Conservation (phyloP, 495 filamentous ascomycete genomes). For the Hypoxylon fuscum region DNA sequence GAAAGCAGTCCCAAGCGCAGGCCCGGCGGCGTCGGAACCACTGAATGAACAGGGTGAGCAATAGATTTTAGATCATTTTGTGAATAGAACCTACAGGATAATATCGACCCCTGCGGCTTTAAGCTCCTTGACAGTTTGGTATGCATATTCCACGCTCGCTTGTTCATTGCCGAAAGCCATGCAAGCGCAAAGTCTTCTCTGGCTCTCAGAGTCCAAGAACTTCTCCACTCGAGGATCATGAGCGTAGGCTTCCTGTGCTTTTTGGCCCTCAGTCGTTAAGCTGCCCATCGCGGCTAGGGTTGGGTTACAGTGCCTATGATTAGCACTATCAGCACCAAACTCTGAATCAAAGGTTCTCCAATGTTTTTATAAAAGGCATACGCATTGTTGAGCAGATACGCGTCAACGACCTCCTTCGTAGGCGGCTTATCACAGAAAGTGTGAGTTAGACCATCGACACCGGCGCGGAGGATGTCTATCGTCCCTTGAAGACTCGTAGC, state of each 20-base stretch:
- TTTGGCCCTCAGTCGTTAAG: conserved; percentile 18
- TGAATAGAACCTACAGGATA: conserved; percentile 11
- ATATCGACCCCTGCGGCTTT: conserved; percentile 27
- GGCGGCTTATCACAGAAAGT: conserved; percentile 26
- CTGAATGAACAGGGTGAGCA: neutral
- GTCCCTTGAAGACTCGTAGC: conserved; percentile 19
- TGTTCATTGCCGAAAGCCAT: conserved; percentile 11
- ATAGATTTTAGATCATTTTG: neutral
- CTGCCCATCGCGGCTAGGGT: conserved; percentile 22
- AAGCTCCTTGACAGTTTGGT: conserved; percentile 23
- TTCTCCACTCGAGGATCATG: conserved; percentile 23
- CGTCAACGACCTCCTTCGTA: conserved; percentile 26
- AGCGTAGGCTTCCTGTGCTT: conserved; percentile 19
- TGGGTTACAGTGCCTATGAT: conserved; percentile 23
- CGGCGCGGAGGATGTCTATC: conserved; percentile 20
- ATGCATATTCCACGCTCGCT: conserved; percentile 25
- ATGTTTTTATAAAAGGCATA: neutral
- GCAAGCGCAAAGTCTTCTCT: conserved; percentile 12
- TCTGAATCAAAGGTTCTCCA: no score
- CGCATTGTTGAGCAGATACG: conserved; percentile 26
- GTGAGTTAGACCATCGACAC: conserved; percentile 28
- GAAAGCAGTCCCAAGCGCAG: conserved; percentile 22
- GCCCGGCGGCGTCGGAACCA: conserved; percentile 34
- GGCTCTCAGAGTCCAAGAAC: conserved; percentile 1
- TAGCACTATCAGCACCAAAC: neutral